Percentiles rank a stretch among this genome's conserved stretches.
These are phyloP conservation scores for Pleurotus eryngii DNA, from an alignment of 768 basidiomycete genomes.

Conservation along the genomic window DNA sequence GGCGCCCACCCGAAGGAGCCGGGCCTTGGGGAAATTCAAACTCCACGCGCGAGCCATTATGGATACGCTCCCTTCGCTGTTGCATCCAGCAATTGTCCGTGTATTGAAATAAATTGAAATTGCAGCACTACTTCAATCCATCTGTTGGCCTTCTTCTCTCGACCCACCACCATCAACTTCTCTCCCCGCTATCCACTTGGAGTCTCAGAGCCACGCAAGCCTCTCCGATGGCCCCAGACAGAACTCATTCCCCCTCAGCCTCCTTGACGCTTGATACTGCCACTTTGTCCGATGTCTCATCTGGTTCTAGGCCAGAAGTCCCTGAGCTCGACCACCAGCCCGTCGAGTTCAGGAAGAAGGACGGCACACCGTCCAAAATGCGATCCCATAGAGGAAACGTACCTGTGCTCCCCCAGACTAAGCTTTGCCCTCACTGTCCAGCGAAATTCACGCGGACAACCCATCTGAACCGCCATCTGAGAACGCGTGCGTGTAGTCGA, in stretches of 20 bases:
- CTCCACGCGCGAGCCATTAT: neutral
- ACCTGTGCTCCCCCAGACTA: constrained; percentile 69
- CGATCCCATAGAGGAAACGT: constrained; percentile 58
- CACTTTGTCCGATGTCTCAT: neutral
- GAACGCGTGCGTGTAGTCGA: constrained; percentile 52
- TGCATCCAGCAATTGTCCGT: constrained; percentile 1
- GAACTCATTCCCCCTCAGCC: neutral
- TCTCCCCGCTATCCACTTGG: constrained; percentile 2
- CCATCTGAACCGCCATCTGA: constrained; percentile 69
- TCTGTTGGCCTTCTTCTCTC: neutral
- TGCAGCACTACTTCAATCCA: neutral
- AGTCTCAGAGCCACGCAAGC: neutral
- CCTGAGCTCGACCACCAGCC: neutral
- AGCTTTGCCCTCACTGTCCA: constrained; percentile 64
- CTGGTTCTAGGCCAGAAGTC: neutral
- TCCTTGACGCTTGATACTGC: neutral
- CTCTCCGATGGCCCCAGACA: neutral
- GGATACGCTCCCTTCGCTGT: constrained; percentile 1
- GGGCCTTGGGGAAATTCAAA: constrained; percentile 19
- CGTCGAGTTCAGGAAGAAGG: constrained; percentile 7
- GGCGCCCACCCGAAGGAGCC: constrained; percentile 26
- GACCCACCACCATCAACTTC: neutral
- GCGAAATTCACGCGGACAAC: constrained; percentile 75
- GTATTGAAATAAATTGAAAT: neutral
- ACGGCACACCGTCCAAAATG: constrained; percentile 41